Conservation (phyloP, 176 grass and related monocot species). For the Rhynchospora breviuscula region DNA sequence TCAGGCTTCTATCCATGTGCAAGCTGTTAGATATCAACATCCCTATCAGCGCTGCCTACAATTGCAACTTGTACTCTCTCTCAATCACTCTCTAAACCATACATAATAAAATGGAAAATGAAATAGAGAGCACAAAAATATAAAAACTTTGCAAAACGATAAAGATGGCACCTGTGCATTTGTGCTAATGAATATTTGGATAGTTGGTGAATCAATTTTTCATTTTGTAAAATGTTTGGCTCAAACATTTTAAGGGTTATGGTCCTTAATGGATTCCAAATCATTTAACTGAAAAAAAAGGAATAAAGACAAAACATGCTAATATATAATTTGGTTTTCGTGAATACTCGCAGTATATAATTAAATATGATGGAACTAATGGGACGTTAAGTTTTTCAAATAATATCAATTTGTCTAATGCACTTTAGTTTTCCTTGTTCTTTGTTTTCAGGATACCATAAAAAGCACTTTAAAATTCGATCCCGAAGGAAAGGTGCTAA, state of each 20-base stretch:
- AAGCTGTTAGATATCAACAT: conserved; percentile 43
- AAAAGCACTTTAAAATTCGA: neutral
- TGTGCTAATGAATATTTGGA: neutral
- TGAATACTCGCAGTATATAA: neutral
- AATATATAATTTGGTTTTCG: neutral
- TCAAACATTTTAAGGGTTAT: neutral
- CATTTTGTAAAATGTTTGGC: neutral
- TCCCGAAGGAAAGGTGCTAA: neutral
- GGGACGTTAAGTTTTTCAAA: neutral
- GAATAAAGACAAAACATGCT: neutral
- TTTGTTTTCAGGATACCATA: neutral
- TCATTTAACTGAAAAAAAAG: neutral
- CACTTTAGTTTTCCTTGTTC: neutral
- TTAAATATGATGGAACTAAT: neutral
- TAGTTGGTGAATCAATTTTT: neutral
- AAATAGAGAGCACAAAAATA: neutral
- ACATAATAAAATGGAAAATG: neutral
- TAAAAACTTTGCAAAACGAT: neutral
- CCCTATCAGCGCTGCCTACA: conserved; percentile 22
- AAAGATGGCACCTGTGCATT: neutral
- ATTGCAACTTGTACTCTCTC: conserved; percentile 37
- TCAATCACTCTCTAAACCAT: neutral
- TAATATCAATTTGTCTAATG: neutral
- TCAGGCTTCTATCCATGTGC: conserved; percentile 33
- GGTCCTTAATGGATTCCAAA: no score